Evolutionary conservation across 1,284 basidiomycete species (phyloP).

Genomic region (Somion occarium): DNA sequence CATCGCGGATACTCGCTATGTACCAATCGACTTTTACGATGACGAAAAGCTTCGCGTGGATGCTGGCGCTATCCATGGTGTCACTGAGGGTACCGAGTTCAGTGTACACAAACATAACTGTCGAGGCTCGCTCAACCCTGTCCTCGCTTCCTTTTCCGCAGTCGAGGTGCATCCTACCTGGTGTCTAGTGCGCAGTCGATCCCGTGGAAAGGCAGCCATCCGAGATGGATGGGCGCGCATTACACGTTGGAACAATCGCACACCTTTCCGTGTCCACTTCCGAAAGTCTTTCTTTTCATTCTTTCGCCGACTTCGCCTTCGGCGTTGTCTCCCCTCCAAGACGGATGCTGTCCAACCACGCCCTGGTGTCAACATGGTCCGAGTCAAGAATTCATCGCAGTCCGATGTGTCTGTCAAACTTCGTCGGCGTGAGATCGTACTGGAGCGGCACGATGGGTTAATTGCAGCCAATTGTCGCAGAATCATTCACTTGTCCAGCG

Average conservation of each 20-base stretch:
- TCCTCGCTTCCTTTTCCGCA: constrained; percentile 44
- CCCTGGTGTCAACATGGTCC: constrained; percentile 31
- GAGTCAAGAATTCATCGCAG: constrained; percentile 28
- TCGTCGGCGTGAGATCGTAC: constrained; percentile 29
- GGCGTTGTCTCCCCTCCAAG: constrained; percentile 20
- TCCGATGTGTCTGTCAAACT: constrained; percentile 39
- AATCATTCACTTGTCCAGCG: constrained; percentile 29
- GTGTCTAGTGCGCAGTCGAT: constrained; percentile 39
- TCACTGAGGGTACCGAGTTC: constrained; percentile 56
- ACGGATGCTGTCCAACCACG: constrained; percentile 23
- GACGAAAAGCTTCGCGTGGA: constrained; percentile 41
- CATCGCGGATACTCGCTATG: constrained; percentile 39
- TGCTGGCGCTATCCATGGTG: constrained; percentile 54
- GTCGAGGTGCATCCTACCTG: constrained; percentile 52
- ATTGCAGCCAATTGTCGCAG: constrained; percentile 27
- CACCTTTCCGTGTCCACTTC: constrained; percentile 43
- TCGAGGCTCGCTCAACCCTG: constrained; percentile 48
- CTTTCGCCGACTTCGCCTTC: constrained; percentile 33
- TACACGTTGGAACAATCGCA: constrained; percentile 48
- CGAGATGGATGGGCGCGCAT: constrained; percentile 52
- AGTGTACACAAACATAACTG: constrained; percentile 56
- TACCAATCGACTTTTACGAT: constrained; percentile 37
- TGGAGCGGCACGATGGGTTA: constrained; percentile 35
- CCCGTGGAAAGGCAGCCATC: constrained; percentile 32
- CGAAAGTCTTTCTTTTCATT: constrained; percentile 34